Evolutionary conservation across 306 rosid species (phyloP).

Genomic region (Citrullus mucosospermus): DNA sequence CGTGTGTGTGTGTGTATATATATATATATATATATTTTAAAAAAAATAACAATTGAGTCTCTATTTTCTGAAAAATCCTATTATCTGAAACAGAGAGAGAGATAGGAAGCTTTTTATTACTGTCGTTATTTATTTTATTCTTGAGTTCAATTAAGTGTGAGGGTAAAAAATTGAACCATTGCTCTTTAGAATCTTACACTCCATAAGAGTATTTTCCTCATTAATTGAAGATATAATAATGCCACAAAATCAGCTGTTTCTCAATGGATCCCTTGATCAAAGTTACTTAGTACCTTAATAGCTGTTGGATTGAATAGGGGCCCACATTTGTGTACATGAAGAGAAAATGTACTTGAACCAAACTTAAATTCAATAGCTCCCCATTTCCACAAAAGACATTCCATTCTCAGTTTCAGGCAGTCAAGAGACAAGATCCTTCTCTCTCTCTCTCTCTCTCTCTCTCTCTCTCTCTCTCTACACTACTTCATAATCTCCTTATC

Average conservation of each 20-base stretch:
- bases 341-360: conserved; percentile 1
- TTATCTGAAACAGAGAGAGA: neutral
- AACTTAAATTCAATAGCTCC: conserved; percentile 20
- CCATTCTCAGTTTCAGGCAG: conserved; percentile 24
- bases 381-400: conserved; percentile 29
- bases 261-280: neutral
- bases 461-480: conserved; percentile 22
- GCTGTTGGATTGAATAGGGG: conserved; percentile 46
- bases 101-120: neutral
- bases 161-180: too few species aligned
- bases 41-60: neutral
- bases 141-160: too few species aligned
- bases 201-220: neutral
- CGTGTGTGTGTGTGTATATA: too few species aligned
- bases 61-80: neutral
- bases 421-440: conserved; percentile 24
- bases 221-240: neutral
- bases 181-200: too few species aligned
- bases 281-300: neutral
- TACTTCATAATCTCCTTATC: conserved; percentile 36
- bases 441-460: conserved; percentile 17
- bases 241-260: neutral
- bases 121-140: too few species aligned
- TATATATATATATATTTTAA: too few species aligned
- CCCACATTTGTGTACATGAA: conserved; percentile 24